phyloP scores from a whole-genome alignment of 2,329 filamentous ascomycete genomes.

The Talaromyces sp. region DNA sequence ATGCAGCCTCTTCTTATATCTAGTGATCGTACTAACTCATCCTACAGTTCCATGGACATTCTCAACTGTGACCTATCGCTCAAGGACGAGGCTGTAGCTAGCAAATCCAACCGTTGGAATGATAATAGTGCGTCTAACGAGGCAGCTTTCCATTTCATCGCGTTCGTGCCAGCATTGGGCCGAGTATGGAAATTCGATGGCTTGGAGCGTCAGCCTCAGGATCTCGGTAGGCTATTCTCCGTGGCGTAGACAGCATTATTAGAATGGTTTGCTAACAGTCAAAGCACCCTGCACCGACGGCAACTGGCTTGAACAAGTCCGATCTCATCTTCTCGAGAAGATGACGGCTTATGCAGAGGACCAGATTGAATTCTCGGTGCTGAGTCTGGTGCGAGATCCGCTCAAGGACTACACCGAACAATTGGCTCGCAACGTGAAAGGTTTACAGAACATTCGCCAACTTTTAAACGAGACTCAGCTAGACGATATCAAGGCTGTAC shows the following conservation, averaged over 20 bases:
- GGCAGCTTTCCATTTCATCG: slow-evolving; percentile 81
- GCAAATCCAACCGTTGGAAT: slow-evolving; percentile 31
- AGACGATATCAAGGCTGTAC: not conserved
- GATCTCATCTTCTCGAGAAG: slow-evolving; percentile 61
- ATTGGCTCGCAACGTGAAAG: slow-evolving; percentile 46
- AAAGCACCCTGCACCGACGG: slow-evolving; percentile 42
- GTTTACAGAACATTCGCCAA: slow-evolving; percentile 39
- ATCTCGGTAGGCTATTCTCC: slow-evolving; percentile 48
- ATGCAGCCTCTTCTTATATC: slow-evolving; percentile 24
- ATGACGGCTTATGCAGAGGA: slow-evolving; percentile 66
- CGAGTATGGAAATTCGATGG: slow-evolving; percentile 88
- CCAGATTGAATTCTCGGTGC: slow-evolving; percentile 70
- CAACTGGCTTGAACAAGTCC: slow-evolving; percentile 66
- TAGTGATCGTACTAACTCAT: not conserved
- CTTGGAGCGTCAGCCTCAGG: slow-evolving; percentile 66
- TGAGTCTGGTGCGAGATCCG: slow-evolving; percentile 70
- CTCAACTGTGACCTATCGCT: slow-evolving; percentile 67
- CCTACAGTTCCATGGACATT: slow-evolving; percentile 66
- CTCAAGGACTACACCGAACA: slow-evolving; percentile 46
- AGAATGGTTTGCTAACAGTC: slow-evolving; percentile 17
- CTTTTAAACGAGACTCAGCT: slow-evolving; percentile 19
- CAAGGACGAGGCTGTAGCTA: slow-evolving; percentile 44
- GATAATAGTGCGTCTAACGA: slow-evolving; percentile 51
- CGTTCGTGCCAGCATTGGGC: slow-evolving; percentile 73
- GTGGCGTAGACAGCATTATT: not conserved